Conservation (phyloP, 1,284 basidiomycete genomes). For the Psilocybe mexicana region DNA sequence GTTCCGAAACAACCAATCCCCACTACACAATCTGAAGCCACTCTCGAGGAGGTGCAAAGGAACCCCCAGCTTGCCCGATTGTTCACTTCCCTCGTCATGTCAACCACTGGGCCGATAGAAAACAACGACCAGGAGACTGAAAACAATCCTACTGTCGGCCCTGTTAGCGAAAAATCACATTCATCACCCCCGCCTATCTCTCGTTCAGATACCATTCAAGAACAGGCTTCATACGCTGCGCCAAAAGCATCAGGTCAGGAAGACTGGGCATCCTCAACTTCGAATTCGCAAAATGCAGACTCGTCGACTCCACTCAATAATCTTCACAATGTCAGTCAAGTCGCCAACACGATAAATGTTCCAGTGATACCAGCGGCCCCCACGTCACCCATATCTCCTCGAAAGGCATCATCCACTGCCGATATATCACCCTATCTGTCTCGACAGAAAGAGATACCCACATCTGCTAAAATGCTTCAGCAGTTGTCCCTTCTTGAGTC, state of each 20-base stretch:
- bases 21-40: constrained; percentile 59
- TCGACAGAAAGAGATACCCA: constrained; percentile 46
- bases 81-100: constrained; percentile 38
- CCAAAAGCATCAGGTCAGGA: constrained; percentile 8
- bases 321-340: not conserved
- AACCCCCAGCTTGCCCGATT: constrained; percentile 67
- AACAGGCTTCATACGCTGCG: constrained; percentile 9
- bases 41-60: constrained; percentile 20
- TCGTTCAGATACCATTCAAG: constrained; percentile 16
- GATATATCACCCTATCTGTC: constrained; percentile 68
- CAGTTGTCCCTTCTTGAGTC: constrained; percentile 76
- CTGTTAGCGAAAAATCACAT: not conserved
- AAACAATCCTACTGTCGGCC: not conserved
- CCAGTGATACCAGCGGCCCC: not conserved
- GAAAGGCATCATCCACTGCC: constrained; percentile 42
- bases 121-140: not conserved
- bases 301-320: not conserved
- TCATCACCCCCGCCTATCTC: constrained; percentile 7
- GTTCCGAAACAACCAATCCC: constrained; percentile 54
- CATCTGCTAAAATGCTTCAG: constrained; percentile 62
- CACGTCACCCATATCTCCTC: constrained; percentile 28
- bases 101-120: constrained; percentile 42
- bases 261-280: constrained; percentile 31
- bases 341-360: too few species aligned
- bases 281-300: not conserved